Conservation (phyloP, 257 asterid genomes). For the Petunia axillaris region DNA sequence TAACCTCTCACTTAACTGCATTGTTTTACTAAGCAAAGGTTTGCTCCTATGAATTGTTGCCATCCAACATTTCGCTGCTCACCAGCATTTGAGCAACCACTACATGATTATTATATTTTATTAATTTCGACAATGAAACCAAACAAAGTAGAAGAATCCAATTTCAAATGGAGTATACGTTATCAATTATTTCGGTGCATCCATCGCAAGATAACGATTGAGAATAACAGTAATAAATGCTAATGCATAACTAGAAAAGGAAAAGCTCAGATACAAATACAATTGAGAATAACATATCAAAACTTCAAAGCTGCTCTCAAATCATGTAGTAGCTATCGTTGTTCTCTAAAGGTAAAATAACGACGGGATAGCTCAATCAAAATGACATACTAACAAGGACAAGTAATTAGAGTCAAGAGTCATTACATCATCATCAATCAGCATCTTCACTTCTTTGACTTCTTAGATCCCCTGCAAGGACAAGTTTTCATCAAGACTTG, state of each 20-base stretch:
- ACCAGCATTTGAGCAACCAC: no score
- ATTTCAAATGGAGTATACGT: no score
- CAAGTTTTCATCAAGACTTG: background rate
- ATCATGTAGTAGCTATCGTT: slow-evolving; percentile 1
- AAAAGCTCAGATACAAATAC: slow-evolving; percentile 8
- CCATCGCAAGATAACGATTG: background rate
- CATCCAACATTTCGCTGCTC: no score
- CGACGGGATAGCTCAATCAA: background rate
- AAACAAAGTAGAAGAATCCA: no score
- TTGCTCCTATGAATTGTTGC: no score
- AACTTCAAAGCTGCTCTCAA: background rate
- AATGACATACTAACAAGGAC: background rate
- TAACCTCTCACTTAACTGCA: no score
- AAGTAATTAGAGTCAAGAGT: background rate
- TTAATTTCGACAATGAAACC: no score
- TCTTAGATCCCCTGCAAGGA: slow-evolving; percentile 22
- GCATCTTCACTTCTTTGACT: background rate
- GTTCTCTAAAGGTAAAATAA: slow-evolving; percentile 6
- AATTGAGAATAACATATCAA: background rate
- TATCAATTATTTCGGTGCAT: background rate
- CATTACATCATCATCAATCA: background rate
- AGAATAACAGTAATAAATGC: background rate
- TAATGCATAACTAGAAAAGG: background rate
- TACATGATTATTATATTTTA: no score
- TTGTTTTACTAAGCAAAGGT: no score